phyloP scores from a whole-genome alignment of 306 rosid genomes.

The Cicer arietinum region DNA sequence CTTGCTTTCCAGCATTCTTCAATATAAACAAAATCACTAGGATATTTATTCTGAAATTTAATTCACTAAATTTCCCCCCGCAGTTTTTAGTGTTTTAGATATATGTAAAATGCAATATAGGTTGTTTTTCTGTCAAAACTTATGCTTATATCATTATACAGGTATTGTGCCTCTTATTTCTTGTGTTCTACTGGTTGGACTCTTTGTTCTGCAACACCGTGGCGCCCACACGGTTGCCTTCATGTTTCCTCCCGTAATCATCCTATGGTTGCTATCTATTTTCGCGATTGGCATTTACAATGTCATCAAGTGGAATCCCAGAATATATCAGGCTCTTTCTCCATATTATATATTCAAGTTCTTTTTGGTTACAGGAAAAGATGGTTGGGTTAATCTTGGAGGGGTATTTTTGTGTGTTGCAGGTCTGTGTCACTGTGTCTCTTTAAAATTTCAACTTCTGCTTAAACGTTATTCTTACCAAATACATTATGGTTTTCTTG shows the following conservation, averaged over 20 bases:
- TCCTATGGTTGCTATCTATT: slow-evolving; percentile 74
- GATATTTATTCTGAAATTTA: slow-evolving; percentile 27
- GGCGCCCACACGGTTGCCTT: slow-evolving; percentile 79
- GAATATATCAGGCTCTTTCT: slow-evolving; percentile 78
- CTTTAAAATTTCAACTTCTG: slow-evolving; percentile 37
- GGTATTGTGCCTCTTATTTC: slow-evolving; percentile 67
- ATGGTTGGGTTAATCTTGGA: slow-evolving; percentile 81
- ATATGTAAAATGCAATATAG: slow-evolving; percentile 3
- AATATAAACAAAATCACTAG: not conserved
- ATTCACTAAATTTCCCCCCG: not conserved
- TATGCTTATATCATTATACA: slow-evolving; percentile 43
- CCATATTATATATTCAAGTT: slow-evolving; percentile 76
- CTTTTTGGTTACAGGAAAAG: slow-evolving; percentile 71
- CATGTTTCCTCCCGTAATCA: slow-evolving; percentile 72
- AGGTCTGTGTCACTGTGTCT: slow-evolving; percentile 62
- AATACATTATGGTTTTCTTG: slow-evolving; percentile 48
- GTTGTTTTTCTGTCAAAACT: slow-evolving; percentile 42
- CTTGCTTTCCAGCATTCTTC: slow-evolving; percentile 30
- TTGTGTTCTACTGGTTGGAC: slow-evolving; percentile 67
- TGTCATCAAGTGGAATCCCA: slow-evolving; percentile 76
- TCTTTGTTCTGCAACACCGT: slow-evolving; percentile 84
- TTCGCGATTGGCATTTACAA: slow-evolving; percentile 77
- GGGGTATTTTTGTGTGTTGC: slow-evolving; percentile 77
- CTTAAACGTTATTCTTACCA: slow-evolving; percentile 27
- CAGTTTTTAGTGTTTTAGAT: not conserved